These are phyloP conservation scores for Xylariaceae sp. DNA, from an alignment of 2,329 filamentous ascomycete genomes.

Conservation along the genomic window DNA sequence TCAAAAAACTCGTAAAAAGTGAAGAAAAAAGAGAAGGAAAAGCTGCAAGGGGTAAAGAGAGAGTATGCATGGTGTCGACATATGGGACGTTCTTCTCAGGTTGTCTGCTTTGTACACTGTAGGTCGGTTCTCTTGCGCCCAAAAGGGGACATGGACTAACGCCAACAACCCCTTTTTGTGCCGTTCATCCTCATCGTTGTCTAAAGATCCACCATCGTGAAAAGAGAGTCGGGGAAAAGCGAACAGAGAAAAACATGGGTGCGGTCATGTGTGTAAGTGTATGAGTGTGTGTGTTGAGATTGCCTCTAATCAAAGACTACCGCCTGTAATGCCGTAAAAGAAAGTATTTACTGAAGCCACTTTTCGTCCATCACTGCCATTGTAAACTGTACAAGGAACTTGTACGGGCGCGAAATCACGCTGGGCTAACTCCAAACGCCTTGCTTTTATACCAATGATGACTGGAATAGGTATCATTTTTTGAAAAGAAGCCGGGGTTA, in stretches of 20 bases:
- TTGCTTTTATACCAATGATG: conserved; percentile 17
- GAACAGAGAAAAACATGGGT: conserved; percentile 15
- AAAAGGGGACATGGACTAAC: conserved; percentile 20
- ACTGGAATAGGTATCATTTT: conserved; percentile 9
- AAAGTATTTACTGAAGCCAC: conserved; percentile 16
- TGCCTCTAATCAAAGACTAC: conserved; percentile 24
- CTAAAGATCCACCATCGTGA: conserved; percentile 29
- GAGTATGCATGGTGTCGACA: conserved; percentile 11
- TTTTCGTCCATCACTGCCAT: conserved; percentile 18
- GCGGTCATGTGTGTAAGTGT: conserved; percentile 21
- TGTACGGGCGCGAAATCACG: conserved; percentile 16
- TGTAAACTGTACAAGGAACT: conserved; percentile 26
- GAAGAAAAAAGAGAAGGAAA: conserved; percentile 1
- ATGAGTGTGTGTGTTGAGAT: conserved; percentile 8
- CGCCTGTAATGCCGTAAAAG: conserved; percentile 18
- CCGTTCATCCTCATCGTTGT: conserved; percentile 20
- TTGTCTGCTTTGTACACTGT: conserved; percentile 26
- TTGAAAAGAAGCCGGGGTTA: background rate
- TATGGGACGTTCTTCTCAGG: conserved; percentile 20
- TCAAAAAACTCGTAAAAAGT: no score
- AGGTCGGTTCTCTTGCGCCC: background rate
- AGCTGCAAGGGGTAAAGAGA: conserved; percentile 7
- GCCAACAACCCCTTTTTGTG: conserved; percentile 15
- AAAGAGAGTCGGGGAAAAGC: conserved; percentile 11
- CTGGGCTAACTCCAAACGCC: conserved; percentile 19